These are phyloP conservation scores for Talaromyces liani DNA, from an alignment of 495 filamentous ascomycete species.

Conservation along the genomic window DNA sequence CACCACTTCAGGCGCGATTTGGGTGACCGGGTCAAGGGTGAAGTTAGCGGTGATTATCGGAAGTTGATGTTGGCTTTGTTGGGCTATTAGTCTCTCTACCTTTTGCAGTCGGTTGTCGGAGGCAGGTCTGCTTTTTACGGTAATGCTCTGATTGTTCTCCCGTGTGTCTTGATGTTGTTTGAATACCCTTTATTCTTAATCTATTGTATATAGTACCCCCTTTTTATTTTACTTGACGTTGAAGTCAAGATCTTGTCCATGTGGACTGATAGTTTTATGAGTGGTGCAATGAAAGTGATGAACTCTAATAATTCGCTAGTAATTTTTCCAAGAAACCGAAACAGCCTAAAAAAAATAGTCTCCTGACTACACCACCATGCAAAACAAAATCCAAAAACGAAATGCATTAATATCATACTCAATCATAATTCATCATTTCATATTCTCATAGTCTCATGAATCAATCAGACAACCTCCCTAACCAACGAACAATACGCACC, in stretches of 20 bases:
- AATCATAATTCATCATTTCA: not conserved
- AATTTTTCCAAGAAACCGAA: not conserved
- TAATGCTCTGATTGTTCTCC: not conserved
- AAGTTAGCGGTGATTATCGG: slow-evolving; percentile 85
- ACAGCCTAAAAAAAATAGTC: not conserved
- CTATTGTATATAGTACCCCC: not conserved
- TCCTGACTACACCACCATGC: not conserved
- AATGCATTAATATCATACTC: not conserved
- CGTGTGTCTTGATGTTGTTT: not conserved
- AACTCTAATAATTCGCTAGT: not conserved
- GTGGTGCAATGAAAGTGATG: not conserved
- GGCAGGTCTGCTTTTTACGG: no score
- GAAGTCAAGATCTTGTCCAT: not conserved
- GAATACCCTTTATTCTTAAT: not conserved
- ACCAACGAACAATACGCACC: slow-evolving; percentile 55
- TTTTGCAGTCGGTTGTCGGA: not conserved
- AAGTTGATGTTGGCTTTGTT: slow-evolving; percentile 40
- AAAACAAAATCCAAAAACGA: not conserved
- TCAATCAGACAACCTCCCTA: slow-evolving; percentile 23
- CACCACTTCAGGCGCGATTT: slow-evolving; percentile 56
- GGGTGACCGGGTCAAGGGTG: slow-evolving; percentile 57
- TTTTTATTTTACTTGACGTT: not conserved
- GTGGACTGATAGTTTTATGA: not conserved
- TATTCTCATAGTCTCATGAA: not conserved
- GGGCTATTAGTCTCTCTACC: slow-evolving; percentile 15